Conservation (phyloP, 1,284 basidiomycete genomes). For the Malassezia dermatis region DNA sequence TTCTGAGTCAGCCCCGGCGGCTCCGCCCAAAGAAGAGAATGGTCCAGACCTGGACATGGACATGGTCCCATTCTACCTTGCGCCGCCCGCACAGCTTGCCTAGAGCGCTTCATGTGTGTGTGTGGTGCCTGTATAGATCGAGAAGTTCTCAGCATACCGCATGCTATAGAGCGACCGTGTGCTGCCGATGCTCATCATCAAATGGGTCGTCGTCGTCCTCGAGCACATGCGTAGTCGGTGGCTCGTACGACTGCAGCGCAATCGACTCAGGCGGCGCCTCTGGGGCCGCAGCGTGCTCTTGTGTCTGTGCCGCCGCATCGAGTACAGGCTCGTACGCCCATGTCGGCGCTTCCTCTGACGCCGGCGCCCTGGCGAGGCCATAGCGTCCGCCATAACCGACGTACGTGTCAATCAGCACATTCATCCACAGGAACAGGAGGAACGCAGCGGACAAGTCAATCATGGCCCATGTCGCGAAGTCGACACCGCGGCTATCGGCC, state of each 20-base stretch:
- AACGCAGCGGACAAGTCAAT: constrained; percentile 41
- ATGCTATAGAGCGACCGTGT: not conserved
- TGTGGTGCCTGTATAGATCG: not conserved
- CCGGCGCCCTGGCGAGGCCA: constrained; percentile 4
- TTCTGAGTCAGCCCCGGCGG: not conserved
- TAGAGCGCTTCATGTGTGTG: not conserved
- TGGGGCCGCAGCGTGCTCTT: not conserved
- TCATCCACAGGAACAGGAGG: constrained; percentile 39
- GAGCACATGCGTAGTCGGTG: constrained; percentile 6
- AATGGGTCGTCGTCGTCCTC: constrained; percentile 12
- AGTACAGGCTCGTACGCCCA: not conserved
- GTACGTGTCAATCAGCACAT: constrained; percentile 42
- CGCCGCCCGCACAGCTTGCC: not conserved
- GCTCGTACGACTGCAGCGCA: not conserved
- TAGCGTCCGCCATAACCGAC: constrained; percentile 33
- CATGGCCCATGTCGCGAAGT: constrained; percentile 42
- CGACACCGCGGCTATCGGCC: constrained; percentile 37
- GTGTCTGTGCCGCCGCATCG: not conserved
- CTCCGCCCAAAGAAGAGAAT: not conserved
- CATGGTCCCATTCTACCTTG: not conserved
- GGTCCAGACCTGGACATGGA: not conserved
- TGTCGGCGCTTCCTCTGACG: not conserved
- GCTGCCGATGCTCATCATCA: not conserved
- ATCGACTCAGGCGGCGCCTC: not conserved
- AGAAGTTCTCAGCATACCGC: not conserved